Conservation (phyloP, 2,329 filamentous ascomycete genomes). For the Stagonosporopsis tanaceti region DNA sequence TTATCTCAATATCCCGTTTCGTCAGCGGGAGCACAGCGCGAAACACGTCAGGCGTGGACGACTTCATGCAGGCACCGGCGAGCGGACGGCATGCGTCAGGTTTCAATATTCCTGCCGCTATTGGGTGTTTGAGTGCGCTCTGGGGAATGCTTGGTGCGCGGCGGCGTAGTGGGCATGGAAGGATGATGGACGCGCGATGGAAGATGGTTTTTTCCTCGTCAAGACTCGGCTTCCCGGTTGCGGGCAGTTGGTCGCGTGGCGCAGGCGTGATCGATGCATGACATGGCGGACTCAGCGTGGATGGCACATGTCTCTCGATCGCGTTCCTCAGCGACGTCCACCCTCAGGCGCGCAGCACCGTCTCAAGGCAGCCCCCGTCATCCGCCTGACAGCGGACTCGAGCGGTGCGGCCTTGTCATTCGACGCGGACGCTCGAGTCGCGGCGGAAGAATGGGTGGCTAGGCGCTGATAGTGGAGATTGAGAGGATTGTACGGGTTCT, state of each 20-base stretch:
- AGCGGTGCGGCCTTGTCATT: background rate
- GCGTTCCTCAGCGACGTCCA: conserved; percentile 3
- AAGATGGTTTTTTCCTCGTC: background rate
- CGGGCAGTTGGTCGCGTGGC: conserved; percentile 10
- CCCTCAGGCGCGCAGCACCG: background rate
- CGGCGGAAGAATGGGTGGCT: conserved; percentile 6
- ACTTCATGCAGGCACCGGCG: conserved; percentile 15
- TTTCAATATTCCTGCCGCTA: conserved; percentile 19
- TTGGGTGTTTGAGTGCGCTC: conserved; percentile 11
- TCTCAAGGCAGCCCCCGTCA: conserved; percentile 1
- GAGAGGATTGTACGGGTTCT: conserved; percentile 13
- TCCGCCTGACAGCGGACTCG: conserved; percentile 17
- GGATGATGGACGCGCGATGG: background rate
- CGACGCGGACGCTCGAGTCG: background rate
- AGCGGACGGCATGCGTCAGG: conserved; percentile 10
- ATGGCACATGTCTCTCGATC: conserved; percentile 9
- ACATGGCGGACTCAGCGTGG: conserved; percentile 1
- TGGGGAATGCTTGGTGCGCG: background rate
- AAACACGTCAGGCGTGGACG: background rate
- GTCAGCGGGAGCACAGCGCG: conserved; percentile 2
- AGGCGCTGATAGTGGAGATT: conserved; percentile 19
- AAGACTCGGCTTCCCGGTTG: background rate
- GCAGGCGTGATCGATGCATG: conserved; percentile 15
- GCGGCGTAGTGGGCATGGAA: background rate
- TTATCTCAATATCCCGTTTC: background rate